phyloP scores from a whole-genome alignment of 78 protist species.

The Planoprotostelium fungivorum region DNA sequence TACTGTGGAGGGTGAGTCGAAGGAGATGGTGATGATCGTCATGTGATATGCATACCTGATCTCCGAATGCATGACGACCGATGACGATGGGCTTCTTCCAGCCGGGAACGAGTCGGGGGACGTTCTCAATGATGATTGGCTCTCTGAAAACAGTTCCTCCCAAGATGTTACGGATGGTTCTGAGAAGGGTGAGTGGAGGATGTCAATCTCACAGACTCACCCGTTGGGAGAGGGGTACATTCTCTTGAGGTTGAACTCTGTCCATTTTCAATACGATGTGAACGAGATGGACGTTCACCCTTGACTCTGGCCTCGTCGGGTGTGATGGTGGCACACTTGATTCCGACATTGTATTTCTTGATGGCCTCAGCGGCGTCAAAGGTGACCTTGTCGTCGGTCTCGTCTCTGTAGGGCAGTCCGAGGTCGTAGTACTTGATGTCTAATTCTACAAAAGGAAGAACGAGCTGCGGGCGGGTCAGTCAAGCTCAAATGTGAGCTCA shows the following conservation, averaged over 20 bases:
- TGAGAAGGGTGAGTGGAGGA: background rate
- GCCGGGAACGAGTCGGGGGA: constrained; percentile 82
- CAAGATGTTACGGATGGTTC: constrained; percentile 90
- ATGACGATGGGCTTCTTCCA: constrained; percentile 89
- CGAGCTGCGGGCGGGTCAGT: background rate
- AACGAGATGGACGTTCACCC: constrained; percentile 9
- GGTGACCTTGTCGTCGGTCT: constrained; percentile 73
- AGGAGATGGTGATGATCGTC: background rate
- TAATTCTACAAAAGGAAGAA: constrained; percentile 53
- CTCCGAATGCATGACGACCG: constrained; percentile 92
- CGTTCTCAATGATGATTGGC: constrained; percentile 85
- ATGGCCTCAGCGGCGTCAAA: constrained; percentile 86
- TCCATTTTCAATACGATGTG: background rate
- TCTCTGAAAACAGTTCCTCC: constrained; percentile 96
- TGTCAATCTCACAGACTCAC: background rate
- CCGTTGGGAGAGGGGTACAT: constrained; percentile 96
- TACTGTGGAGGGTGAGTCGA: too few relatives aligned
- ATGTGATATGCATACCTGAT: constrained; percentile 22
- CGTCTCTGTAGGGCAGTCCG: constrained; percentile 69
- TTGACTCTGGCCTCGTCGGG: constrained; percentile 89
- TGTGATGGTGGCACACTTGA: constrained; percentile 97
- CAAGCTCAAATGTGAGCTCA: background rate
- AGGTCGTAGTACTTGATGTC: constrained; percentile 68
- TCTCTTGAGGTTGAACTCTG: constrained; percentile 69
- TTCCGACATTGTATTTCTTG: constrained; percentile 80